Evolutionary conservation across 164 flowering plant genomes (phyloP).

Genomic region (Liriodendron chinense): DNA sequence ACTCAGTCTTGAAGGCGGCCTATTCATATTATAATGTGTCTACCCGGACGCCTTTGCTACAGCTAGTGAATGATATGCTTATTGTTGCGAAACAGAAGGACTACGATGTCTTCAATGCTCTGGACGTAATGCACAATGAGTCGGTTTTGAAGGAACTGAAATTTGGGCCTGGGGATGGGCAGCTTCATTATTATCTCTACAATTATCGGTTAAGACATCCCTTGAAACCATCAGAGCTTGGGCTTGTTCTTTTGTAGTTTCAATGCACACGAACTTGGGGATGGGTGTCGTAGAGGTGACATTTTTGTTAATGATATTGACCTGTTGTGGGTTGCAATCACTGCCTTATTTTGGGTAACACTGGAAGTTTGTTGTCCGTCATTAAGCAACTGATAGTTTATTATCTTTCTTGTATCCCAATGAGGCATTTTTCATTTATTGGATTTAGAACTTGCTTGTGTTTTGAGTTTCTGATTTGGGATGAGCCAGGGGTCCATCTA

Average conservation of each 20-base stretch:
- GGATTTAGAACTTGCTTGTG: background rate
- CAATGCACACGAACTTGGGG: background rate
- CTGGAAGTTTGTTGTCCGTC: too few relatives aligned
- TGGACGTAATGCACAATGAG: constrained; percentile 56
- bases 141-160: constrained; percentile 49
- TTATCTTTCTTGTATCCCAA: background rate
- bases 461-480: background rate
- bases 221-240: constrained; percentile 49
- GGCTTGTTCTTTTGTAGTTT: constrained; percentile 49
- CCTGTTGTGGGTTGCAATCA: background rate
- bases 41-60: constrained; percentile 49
- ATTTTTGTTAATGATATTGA: background rate
- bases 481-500: background rate
- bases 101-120: constrained; percentile 53
- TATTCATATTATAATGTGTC: constrained; percentile 54
- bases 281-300: background rate
- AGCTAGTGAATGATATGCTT: constrained; percentile 55
- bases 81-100: constrained; percentile 48
- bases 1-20: constrained; percentile 49
- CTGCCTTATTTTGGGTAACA: too few relatives aligned
- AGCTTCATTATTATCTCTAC: constrained; percentile 56
- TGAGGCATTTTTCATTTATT: background rate
- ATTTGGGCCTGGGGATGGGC: constrained; percentile 57
- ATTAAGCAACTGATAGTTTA: background rate
- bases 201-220: constrained; percentile 40